Evolutionary conservation across 2,329 filamentous ascomycete genomes (phyloP).

Genomic region (Penicillium thymicola): DNA sequence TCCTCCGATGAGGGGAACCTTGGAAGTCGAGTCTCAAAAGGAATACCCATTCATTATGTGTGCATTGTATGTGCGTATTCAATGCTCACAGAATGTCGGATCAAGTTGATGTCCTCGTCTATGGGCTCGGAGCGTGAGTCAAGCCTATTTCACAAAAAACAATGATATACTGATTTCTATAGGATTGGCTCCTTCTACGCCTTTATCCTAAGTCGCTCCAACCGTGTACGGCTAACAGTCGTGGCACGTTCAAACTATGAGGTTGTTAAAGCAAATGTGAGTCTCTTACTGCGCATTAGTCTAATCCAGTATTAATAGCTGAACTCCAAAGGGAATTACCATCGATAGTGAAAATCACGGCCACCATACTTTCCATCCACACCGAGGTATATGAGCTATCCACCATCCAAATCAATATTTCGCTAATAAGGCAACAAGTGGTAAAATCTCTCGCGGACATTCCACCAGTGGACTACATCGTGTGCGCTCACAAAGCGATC

Average conservation of each 20-base stretch:
- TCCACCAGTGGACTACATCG: constrained; percentile 34
- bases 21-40: neutral
- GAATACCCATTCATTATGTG: neutral
- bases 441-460: constrained; percentile 38
- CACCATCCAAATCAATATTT: neutral
- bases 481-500: constrained; percentile 44
- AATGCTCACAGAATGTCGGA: constrained; percentile 23
- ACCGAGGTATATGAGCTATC: constrained; percentile 31
- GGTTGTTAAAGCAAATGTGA: constrained; percentile 40
- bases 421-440: constrained; percentile 25
- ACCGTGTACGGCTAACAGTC: constrained; percentile 42
- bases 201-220: constrained; percentile 49
- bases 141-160: fast-evolving
- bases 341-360: constrained; percentile 45
- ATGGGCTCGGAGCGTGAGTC: constrained; percentile 54
- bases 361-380: constrained; percentile 31
- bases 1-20: constrained; percentile 2
- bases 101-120: constrained; percentile 47
- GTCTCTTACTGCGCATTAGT: neutral
- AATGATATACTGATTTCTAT: neutral
- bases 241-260: constrained; percentile 48
- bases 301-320: neutral
- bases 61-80: neutral
- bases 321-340: constrained; percentile 36
- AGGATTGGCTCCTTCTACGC: constrained; percentile 60